Evolutionary conservation across 2,329 filamentous ascomycete genomes (phyloP), one percentile per base, ranked within the genome.

Genomic region (Blastomyces emzantsi): DNA sequence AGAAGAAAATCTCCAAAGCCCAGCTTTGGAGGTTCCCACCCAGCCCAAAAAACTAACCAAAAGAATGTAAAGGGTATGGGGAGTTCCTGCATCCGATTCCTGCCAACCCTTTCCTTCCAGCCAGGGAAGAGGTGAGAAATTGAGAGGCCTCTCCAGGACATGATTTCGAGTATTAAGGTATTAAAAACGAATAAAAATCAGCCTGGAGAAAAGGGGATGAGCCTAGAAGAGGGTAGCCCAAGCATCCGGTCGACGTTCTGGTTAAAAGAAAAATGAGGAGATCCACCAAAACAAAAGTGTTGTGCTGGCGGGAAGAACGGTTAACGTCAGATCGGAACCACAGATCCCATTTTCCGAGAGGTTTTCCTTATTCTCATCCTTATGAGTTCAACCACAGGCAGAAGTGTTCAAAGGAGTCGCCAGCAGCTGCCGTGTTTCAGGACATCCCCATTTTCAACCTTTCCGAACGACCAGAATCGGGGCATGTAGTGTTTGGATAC

Each of bases 171-270:
- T 11, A 59, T 59, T 59, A 59, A 47, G 57, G 25, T 59, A 30
- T 41, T 57, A 63, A 63, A 63, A 63, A 33, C 33, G 30, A 43
- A 60, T 64, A 39, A 69, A 72, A 71, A 64, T 78, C 76, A 79
- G 79, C 79, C 76, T 75, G 76, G 77, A 80, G 76, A 71, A 78
- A 82, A 82, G 81, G 78, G 75, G 80, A 82, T 82, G 81, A 81
- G 64, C 80, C 81, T 81, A 82, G 74, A 69, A 70, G 72, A 70
- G 60, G 41, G 11, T 45, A 45, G 57, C 47, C 57, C 57, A 47
- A 25, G 25, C 15, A 56, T 36, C 54, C 25, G 54, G 54, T 22
- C 33, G 30, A 71, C 68, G 66, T 69, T 66, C 58, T 5, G 66
- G 57, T 43, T 30, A 30, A 30, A 30, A 39, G 3, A 39, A 39